These are phyloP conservation scores for Chaetoceros tenuissimus DNA, from an alignment of 108 stramenopile genomes.

Conservation along the genomic window DNA sequence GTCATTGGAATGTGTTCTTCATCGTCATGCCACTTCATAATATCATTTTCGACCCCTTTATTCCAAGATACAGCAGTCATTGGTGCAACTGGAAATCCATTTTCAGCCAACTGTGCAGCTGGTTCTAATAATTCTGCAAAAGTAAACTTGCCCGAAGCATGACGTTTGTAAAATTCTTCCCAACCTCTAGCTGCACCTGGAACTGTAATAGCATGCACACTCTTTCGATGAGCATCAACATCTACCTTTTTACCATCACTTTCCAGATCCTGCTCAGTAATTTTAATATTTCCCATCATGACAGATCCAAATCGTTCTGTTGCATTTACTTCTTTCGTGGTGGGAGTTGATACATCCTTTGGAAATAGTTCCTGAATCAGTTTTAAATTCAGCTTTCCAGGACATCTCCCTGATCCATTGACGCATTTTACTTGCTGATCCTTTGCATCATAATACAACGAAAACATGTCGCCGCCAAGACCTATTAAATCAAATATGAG, in stretches of 20 bases:
- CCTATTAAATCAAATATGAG: not conserved
- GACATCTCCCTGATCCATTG: slow-evolving; percentile 82
- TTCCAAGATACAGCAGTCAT: slow-evolving; percentile 84
- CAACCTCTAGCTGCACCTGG: slow-evolving; percentile 95
- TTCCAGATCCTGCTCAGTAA: slow-evolving; percentile 8
- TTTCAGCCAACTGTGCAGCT: slow-evolving; percentile 81
- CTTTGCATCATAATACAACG: slow-evolving; percentile 78
- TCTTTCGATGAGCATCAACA: slow-evolving; percentile 21
- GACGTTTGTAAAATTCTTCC: slow-evolving; percentile 58
- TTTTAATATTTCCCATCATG: too few species aligned
- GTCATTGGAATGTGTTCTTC: slow-evolving; percentile 51
- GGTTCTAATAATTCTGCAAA: slow-evolving; percentile 83
- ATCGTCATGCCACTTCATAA: slow-evolving; percentile 53
- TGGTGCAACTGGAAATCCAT: slow-evolving; percentile 85
- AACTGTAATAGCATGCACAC: slow-evolving; percentile 84
- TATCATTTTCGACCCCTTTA: slow-evolving; percentile 38
- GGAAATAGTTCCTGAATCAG: slow-evolving; percentile 20
- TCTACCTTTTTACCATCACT: not conserved
- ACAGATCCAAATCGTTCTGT: not conserved
- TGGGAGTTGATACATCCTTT: not conserved
- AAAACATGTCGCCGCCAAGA: slow-evolving; percentile 77
- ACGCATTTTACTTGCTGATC: slow-evolving; percentile 54
- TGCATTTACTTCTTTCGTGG: too few species aligned
- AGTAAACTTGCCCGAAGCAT: slow-evolving; percentile 68
- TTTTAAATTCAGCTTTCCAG: slow-evolving; percentile 57